phyloP scores from a whole-genome alignment of 179 eudicot species.

The Actinidia polygama region DNA sequence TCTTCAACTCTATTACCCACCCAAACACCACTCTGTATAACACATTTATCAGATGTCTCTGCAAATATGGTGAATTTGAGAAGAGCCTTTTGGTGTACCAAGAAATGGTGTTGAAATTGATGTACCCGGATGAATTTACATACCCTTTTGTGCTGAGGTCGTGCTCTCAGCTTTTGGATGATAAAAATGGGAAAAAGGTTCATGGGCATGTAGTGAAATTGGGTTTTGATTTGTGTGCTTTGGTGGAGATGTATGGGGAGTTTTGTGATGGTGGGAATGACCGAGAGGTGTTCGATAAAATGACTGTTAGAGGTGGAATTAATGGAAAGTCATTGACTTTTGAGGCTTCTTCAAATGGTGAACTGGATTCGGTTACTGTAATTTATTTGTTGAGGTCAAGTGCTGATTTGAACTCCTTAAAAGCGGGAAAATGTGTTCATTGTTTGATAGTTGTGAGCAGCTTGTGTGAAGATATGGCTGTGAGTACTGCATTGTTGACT shows the following conservation, averaged over 20 bases:
- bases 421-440: slow-evolving; percentile 33
- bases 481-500: slow-evolving; percentile 41
- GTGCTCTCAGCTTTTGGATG: slow-evolving; percentile 20
- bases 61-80: slow-evolving; percentile 23
- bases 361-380: slow-evolving; percentile 31
- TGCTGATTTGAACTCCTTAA: slow-evolving; percentile 33
- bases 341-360: slow-evolving; percentile 23
- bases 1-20: slow-evolving; percentile 27
- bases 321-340: slow-evolving; percentile 29
- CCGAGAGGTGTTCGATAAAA: slow-evolving; percentile 28
- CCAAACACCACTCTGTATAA: slow-evolving; percentile 28
- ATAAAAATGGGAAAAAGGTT: slow-evolving; percentile 23
- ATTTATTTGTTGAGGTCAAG: slow-evolving; percentile 39
- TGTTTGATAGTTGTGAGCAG: slow-evolving; percentile 31
- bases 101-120: slow-evolving; percentile 34
- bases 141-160: slow-evolving; percentile 43
- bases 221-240: slow-evolving; percentile 31
- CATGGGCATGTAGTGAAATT: slow-evolving; percentile 40
- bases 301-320: slow-evolving; percentile 24
- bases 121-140: slow-evolving; percentile 35
- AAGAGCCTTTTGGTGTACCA: slow-evolving; percentile 35
- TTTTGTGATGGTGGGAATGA: slow-evolving; percentile 23
- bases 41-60: slow-evolving; percentile 30
- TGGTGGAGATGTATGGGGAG: slow-evolving; percentile 31
- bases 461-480: slow-evolving; percentile 29